Conservation (phyloP, 2,329 filamentous ascomycete genomes). For the Pseudogymnoascus sp. region DNA sequence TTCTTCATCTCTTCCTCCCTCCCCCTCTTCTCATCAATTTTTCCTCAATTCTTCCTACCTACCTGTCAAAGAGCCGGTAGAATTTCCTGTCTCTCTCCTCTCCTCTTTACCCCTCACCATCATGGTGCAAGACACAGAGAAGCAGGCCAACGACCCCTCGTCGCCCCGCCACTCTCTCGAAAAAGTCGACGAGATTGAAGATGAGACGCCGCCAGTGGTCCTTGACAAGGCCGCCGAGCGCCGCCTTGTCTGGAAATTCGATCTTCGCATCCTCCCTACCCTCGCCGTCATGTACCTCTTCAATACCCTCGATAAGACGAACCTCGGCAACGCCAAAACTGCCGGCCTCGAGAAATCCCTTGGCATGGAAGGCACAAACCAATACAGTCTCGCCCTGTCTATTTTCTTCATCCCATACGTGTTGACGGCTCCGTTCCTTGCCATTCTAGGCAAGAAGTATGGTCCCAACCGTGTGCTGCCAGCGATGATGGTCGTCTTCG, state of each 20-base stretch:
- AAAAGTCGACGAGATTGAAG: neutral
- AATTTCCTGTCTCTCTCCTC: neutral
- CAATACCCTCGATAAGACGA: conserved; percentile 44
- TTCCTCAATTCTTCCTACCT: neutral
- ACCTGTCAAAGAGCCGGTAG: neutral
- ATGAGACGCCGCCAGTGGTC: conserved; percentile 17
- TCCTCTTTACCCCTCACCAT: neutral
- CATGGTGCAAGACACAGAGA: neutral
- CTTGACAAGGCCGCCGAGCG: conserved; percentile 41
- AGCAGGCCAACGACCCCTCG: neutral
- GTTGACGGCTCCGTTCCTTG: conserved; percentile 26
- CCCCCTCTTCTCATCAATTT: neutral
- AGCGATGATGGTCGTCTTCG: conserved; percentile 62
- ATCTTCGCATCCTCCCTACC: conserved; percentile 46
- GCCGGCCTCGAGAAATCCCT: conserved; percentile 43
- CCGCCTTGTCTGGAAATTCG: conserved; percentile 47
- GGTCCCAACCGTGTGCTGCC: conserved; percentile 58
- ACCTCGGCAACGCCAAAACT: conserved; percentile 51
- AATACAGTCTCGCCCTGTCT: conserved; percentile 63
- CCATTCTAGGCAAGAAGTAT: conserved; percentile 61
- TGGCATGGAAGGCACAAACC: conserved; percentile 46
- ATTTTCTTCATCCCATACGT: conserved; percentile 69
- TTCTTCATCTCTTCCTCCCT: neutral
- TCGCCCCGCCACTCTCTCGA: neutral
- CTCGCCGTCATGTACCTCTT: conserved; percentile 47